phyloP scores from a whole-genome alignment of 257 asterid genomes.

The Striga asiatica region DNA sequence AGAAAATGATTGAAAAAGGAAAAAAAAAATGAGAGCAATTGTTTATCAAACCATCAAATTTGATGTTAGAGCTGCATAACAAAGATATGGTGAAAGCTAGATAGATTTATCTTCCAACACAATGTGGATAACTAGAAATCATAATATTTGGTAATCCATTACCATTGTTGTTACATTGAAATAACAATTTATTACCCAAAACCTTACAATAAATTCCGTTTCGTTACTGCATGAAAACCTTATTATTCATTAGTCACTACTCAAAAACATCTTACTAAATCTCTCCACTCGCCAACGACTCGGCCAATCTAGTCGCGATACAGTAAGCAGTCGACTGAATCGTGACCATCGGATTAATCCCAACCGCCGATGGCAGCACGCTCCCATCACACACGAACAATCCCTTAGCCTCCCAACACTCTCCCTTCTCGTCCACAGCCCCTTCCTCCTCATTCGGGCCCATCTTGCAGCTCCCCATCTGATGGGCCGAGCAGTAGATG shows the following conservation, averaged over 20 bases:
- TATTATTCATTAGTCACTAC: neutral
- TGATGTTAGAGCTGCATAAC: too few relatives aligned
- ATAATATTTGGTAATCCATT: too few relatives aligned
- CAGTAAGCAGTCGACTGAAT: constrained; percentile 78
- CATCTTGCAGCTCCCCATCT: constrained; percentile 86
- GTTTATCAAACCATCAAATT: too few relatives aligned
- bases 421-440: constrained; percentile 73
- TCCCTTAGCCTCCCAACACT: constrained; percentile 83
- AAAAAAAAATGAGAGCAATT: too few relatives aligned
- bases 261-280: neutral
- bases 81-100: too few relatives aligned
- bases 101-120: too few relatives aligned
- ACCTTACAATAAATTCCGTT: too few relatives aligned
- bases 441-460: constrained; percentile 58
- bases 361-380: constrained; percentile 68
- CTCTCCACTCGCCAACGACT: constrained; percentile 19
- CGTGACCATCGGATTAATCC: constrained; percentile 87
- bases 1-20: too few relatives aligned
- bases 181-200: too few relatives aligned
- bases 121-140: too few relatives aligned
- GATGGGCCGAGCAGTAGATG: constrained; percentile 72
- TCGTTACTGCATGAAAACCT: neutral
- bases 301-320: constrained; percentile 49
- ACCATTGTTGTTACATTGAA: too few relatives aligned
- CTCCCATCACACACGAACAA: constrained; percentile 82